phyloP scores from a whole-genome alignment of 495 filamentous ascomycete species.

The Aspergillus asperescens region DNA sequence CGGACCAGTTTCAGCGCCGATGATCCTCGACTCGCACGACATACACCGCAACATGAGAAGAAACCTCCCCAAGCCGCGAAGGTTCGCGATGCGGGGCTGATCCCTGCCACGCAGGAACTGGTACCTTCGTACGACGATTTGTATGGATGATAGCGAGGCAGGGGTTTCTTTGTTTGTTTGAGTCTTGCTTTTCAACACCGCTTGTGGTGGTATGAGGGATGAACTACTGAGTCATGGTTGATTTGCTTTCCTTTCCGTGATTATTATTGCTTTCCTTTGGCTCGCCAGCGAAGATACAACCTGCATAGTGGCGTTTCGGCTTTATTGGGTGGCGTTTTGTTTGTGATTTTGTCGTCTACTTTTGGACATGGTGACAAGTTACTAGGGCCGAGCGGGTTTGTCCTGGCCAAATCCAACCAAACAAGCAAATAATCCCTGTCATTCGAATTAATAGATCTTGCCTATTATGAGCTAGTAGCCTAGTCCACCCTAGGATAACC shows the following conservation, averaged over 20 bases:
- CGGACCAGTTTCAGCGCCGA: slow-evolving; percentile 36
- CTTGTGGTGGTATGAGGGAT: neutral
- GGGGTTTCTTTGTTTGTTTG: slow-evolving; percentile 5
- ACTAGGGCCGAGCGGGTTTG: no score
- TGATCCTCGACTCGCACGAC: slow-evolving; percentile 25
- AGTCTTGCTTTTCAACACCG: neutral
- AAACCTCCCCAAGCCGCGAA: slow-evolving; percentile 17
- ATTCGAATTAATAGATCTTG: neutral
- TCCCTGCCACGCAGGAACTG: slow-evolving; percentile 26
- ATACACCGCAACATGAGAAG: slow-evolving; percentile 25
- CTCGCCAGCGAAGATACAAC: slow-evolving; percentile 5
- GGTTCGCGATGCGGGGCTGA: slow-evolving; percentile 20
- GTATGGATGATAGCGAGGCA: slow-evolving; percentile 35
- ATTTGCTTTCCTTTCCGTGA: neutral
- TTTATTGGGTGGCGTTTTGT: slow-evolving; percentile 7
- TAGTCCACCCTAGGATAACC: neutral
- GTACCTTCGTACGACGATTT: slow-evolving; percentile 45
- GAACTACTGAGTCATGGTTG: neutral
- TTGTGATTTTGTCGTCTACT: slow-evolving; percentile 3
- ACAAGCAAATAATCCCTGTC: neutral
- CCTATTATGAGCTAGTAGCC: neutral
- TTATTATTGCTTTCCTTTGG: neutral
- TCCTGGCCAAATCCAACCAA: neutral
- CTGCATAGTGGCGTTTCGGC: slow-evolving; percentile 15
- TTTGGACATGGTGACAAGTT: neutral